A percentile compares a stretch with the other conserved stretches of the same genome.
These are phyloP conservation scores for Penicillium cataractarum DNA, from an alignment of 495 filamentous ascomycete species.

Conservation along the genomic window DNA sequence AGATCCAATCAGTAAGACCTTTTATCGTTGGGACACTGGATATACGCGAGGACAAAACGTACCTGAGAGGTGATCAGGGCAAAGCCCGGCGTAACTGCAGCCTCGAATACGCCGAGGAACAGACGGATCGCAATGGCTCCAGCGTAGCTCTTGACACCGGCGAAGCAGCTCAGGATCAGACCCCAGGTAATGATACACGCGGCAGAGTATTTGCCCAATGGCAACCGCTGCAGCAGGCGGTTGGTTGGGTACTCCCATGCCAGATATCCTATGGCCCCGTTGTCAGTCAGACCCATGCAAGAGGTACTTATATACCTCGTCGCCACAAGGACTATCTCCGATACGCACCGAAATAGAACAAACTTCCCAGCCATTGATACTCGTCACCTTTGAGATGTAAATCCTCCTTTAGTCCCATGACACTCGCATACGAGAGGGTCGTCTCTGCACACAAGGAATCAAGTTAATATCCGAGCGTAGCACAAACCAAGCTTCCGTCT, in stretches of 20 bases:
- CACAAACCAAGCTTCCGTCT: neutral
- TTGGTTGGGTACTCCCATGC: constrained; percentile 67
- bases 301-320: too few species aligned
- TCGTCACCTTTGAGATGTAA: constrained; percentile 45
- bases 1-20: neutral
- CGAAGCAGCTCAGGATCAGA: constrained; percentile 55
- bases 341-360: constrained; percentile 63
- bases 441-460: constrained; percentile 45
- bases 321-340: too few species aligned
- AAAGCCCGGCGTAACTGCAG: constrained; percentile 66
- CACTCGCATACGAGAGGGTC: constrained; percentile 63
- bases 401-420: constrained; percentile 63
- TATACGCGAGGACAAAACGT: neutral
- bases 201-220: constrained; percentile 62
- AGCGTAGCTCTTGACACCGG: constrained; percentile 49
- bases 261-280: constrained; percentile 55
- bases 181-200: constrained; percentile 64
- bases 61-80: constrained; percentile 62
- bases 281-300: neutral
- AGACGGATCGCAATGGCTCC: constrained; percentile 61
- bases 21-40: too few species aligned
- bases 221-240: constrained; percentile 60
- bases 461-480: constrained; percentile 2
- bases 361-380: constrained; percentile 59
- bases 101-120: constrained; percentile 64